Conservation (phyloP, 306 rosid genomes). For the Quercus cerris region DNA sequence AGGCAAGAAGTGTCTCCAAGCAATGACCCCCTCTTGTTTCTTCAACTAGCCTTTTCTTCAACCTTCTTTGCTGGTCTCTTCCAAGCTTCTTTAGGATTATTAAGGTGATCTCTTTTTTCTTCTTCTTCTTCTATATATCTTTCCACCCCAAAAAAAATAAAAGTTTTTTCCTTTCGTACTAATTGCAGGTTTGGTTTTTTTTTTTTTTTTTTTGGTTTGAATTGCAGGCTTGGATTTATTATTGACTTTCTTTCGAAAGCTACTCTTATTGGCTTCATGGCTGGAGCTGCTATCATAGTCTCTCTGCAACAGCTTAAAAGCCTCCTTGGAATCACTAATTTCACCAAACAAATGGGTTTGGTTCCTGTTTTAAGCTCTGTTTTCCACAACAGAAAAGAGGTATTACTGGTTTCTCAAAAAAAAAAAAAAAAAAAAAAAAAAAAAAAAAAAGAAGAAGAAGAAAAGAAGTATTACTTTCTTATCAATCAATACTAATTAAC, state of each 20-base stretch:
- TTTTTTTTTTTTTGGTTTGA: no score
- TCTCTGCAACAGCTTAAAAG: slow-evolving; percentile 88
- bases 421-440: no score
- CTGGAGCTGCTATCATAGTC: slow-evolving; percentile 92
- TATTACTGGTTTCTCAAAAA: not conserved
- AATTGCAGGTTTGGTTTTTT: not conserved
- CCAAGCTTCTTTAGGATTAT: slow-evolving; percentile 85
- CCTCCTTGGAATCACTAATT: slow-evolving; percentile 84
- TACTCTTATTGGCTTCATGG: slow-evolving; percentile 90
- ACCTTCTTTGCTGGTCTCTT: slow-evolving; percentile 86
- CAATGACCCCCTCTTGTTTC: slow-evolving; percentile 59
- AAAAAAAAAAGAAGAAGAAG: no score
- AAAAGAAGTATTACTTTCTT: no score
- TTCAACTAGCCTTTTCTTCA: slow-evolving; percentile 78
- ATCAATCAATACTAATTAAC: no score
- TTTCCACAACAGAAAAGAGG: slow-evolving; percentile 64
- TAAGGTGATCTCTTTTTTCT: slow-evolving; percentile 41
- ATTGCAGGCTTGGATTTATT: slow-evolving; percentile 81
- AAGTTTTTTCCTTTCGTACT: not conserved
- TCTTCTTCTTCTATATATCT: not conserved
- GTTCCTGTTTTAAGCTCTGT: slow-evolving; percentile 80
- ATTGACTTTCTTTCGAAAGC: slow-evolving; percentile 94
- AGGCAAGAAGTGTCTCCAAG: slow-evolving; percentile 78
- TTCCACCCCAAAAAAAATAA: no score
- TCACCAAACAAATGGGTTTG: slow-evolving; percentile 69